A percentile compares a stretch with the other conserved stretches of the same genome.
These are phyloP conservation scores for Suillus cothurnatus DNA, from an alignment of 768 basidiomycete genomes.

Conservation along the genomic window DNA sequence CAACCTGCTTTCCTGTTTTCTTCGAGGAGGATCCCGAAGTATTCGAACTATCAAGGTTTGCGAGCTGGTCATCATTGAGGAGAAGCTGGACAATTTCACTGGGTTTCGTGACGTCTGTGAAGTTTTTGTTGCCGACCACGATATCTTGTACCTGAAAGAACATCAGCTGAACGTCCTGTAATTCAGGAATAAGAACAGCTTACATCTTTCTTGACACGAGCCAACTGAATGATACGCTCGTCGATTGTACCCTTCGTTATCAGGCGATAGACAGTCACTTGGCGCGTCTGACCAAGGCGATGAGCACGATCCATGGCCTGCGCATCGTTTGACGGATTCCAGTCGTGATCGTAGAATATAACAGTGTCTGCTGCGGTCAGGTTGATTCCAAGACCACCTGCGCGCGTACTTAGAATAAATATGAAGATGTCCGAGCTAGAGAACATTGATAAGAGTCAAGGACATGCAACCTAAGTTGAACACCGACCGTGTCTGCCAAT, in stretches of 20 bases:
- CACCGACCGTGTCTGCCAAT: constrained; percentile 94
- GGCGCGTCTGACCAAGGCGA: constrained; percentile 93
- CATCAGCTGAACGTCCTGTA: not conserved
- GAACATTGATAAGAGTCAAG: not conserved
- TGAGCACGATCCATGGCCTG: constrained; percentile 99
- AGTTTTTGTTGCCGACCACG: constrained; percentile 95
- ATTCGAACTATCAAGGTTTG: constrained; percentile 59
- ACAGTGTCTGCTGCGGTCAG: constrained; percentile 66
- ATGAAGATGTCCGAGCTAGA: constrained; percentile 83
- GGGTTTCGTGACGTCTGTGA: constrained; percentile 90
- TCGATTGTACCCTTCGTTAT: constrained; percentile 95
- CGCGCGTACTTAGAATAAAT: constrained; percentile 91
- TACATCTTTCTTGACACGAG: constrained; percentile 96
- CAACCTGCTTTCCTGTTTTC: constrained; percentile 37
- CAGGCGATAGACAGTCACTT: constrained; percentile 94
- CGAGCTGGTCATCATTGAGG: constrained; percentile 93
- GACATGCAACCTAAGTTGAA: not conserved
- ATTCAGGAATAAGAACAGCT: constrained; percentile 24
- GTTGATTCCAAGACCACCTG: constrained; percentile 97
- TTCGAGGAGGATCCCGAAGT: constrained; percentile 38
- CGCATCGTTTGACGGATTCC: constrained; percentile 94
- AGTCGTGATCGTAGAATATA: constrained; percentile 26
- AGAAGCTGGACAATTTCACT: constrained; percentile 96
- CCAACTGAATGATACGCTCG: constrained; percentile 95
- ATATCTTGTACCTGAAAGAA: constrained; percentile 89